Conservation (phyloP, 192 early-diverging fungal genomes). For the Mortierella alpina region DNA sequence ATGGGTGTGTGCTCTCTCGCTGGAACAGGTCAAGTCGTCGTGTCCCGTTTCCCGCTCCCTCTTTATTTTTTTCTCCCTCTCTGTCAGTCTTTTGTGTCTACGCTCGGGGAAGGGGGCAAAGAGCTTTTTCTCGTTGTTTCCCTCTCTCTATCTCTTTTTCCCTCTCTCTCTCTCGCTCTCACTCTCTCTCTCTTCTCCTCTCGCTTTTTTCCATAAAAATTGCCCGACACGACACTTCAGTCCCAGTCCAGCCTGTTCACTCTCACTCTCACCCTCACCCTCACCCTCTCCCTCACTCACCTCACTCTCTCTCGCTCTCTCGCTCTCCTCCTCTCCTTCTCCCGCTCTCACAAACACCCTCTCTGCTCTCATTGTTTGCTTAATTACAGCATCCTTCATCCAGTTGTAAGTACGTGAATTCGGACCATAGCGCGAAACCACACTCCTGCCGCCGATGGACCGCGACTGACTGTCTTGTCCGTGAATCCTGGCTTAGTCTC, state of each 20-base stretch:
- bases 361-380: too few species aligned
- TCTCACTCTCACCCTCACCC: slow-evolving; percentile 1
- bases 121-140: neutral
- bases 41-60: neutral
- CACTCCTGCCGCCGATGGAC: too few species aligned
- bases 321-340: neutral
- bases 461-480: too few species aligned
- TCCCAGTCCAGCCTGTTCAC: neutral
- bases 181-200: neutral
- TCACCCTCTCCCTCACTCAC: neutral
- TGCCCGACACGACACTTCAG: neutral
- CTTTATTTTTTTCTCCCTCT: slow-evolving; percentile 9
- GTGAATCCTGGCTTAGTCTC: too few species aligned
- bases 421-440: too few species aligned
- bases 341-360: neutral
- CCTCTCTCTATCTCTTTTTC: neutral
- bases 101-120: neutral
- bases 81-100: neutral
- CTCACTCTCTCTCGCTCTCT: neutral
- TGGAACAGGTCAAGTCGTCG: too few species aligned
- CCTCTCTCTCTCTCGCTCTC: neutral
- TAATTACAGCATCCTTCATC: too few species aligned
- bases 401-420: too few species aligned
- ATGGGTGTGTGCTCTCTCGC: too few species aligned
- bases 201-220: neutral